A percentile compares a stretch with the other conserved stretches of the same genome.
phyloP scores from a whole-genome alignment of 1,284 basidiomycete species.

The Cutaneotrichosporon spelunceum region DNA sequence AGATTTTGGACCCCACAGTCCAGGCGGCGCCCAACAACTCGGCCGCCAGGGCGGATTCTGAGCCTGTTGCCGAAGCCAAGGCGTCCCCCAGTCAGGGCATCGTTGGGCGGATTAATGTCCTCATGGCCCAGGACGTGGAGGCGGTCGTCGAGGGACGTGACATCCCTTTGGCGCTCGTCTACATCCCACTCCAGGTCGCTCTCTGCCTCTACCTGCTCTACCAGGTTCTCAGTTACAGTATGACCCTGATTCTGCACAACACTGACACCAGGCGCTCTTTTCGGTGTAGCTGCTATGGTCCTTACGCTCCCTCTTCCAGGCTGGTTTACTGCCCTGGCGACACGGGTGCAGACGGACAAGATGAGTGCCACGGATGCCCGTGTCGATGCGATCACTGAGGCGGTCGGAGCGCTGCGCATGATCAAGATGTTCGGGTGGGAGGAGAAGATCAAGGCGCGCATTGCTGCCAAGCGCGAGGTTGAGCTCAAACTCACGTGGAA shows the following conservation, averaged over 20 bases:
- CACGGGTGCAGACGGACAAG: conserved; percentile 37
- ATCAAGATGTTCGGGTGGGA: conserved; percentile 72
- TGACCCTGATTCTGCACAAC: conserved; percentile 23
- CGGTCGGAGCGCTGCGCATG: conserved; percentile 53
- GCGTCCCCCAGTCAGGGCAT: conserved; percentile 46
- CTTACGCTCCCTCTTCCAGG: conserved; percentile 58
- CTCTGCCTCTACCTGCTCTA: conserved; percentile 46
- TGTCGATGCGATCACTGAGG: conserved; percentile 57
- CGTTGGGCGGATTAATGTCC: conserved; percentile 62
- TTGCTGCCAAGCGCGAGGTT: conserved; percentile 58
- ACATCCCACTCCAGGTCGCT: conserved; percentile 43
- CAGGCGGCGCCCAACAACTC: not conserved
- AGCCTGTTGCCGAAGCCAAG: conserved; percentile 1
- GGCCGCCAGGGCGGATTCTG: conserved; percentile 1
- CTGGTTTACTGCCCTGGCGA: conserved; percentile 40
- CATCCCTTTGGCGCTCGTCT: conserved; percentile 44
- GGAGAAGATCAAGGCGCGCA: conserved; percentile 56
- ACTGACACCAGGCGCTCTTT: conserved; percentile 52
- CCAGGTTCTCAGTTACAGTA: conserved; percentile 49
- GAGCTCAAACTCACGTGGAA: conserved; percentile 56
- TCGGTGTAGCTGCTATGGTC: conserved; percentile 59
- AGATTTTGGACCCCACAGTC: conserved; percentile 2
- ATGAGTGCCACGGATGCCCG: conserved; percentile 56
- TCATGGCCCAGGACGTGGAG: conserved; percentile 51
- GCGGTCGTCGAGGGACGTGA: conserved; percentile 49